Conservation (phyloP, 139 green algal species). For the Chlorella sorokiniana region DNA sequence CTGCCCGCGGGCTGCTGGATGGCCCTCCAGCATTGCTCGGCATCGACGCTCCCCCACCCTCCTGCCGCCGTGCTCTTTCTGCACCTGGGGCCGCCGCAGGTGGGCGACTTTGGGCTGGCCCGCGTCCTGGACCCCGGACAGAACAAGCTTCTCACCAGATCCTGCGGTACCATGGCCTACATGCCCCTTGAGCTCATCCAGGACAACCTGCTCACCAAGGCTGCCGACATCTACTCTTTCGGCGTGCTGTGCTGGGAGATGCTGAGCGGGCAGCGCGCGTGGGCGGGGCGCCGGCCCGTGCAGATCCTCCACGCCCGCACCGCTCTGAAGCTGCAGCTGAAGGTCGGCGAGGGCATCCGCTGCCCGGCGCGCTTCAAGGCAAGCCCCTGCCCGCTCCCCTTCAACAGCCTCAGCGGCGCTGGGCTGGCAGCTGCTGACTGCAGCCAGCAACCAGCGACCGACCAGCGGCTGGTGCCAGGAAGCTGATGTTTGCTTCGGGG, state of each 20-base stretch:
- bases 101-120: background rate
- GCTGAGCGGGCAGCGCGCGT: background rate
- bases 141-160: background rate
- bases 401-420: too few relatives aligned
- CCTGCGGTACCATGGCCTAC: background rate
- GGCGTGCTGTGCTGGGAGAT: background rate
- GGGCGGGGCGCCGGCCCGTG: background rate
- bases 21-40: too few relatives aligned
- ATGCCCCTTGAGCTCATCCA: background rate
- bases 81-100: too few relatives aligned
- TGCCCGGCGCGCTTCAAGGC: background rate
- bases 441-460: too few relatives aligned
- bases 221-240: background rate
- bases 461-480: too few relatives aligned
- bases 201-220: background rate
- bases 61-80: too few relatives aligned
- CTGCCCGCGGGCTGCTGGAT: too few relatives aligned
- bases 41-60: too few relatives aligned
- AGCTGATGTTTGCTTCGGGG: too few relatives aligned
- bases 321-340: background rate
- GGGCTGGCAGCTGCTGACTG: too few relatives aligned
- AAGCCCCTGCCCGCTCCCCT: too few relatives aligned
- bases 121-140: background rate
- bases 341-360: background rate
- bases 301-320: background rate